Percentiles rank a stretch among this genome's conserved stretches.
phyloP scores from a whole-genome alignment of 495 filamentous ascomycete genomes.

The Talaromyces stipitatus region DNA sequence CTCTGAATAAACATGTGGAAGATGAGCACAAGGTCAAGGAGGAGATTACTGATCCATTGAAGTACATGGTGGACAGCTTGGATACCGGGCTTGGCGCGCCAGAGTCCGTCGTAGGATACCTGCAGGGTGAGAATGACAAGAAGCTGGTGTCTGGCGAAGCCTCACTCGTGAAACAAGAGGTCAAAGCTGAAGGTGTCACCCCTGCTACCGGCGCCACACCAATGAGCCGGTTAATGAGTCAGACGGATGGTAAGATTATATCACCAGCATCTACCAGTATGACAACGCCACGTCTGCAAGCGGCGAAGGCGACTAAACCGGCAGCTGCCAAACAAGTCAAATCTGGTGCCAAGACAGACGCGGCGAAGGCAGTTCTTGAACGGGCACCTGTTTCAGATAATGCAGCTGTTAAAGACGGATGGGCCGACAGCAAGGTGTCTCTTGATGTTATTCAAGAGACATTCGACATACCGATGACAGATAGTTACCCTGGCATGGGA shows the following conservation, averaged over 20 bases:
- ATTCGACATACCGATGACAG: slow-evolving; percentile 26
- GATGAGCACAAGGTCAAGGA: slow-evolving; percentile 41
- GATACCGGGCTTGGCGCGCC: slow-evolving; percentile 22
- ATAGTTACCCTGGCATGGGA: slow-evolving; percentile 17
- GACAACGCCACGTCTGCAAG: slow-evolving; percentile 30
- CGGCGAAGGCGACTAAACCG: slow-evolving; percentile 19
- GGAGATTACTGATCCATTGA: slow-evolving; percentile 36
- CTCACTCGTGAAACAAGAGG: slow-evolving; percentile 24
- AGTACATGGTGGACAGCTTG: slow-evolving; percentile 40
- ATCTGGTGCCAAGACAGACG: slow-evolving; percentile 25
- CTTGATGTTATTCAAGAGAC: slow-evolving; percentile 34
- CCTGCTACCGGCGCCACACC: slow-evolving; percentile 32
- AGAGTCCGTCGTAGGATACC: slow-evolving; percentile 24
- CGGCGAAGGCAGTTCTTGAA: slow-evolving; percentile 15
- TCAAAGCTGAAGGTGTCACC: slow-evolving; percentile 30
- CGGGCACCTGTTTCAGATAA: slow-evolving; percentile 7
- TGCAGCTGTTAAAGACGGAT: slow-evolving; percentile 22
- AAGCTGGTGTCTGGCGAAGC: slow-evolving; percentile 11
- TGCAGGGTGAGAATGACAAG: slow-evolving; percentile 16
- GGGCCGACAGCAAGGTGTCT: slow-evolving; percentile 36
- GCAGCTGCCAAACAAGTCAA: slow-evolving; percentile 18
- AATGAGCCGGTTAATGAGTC: slow-evolving; percentile 31
- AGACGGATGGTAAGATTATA: slow-evolving; percentile 27
- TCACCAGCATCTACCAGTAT: slow-evolving; percentile 37
- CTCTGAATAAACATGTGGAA: slow-evolving; percentile 39